Conservation (phyloP, 495 filamentous ascomycete species). For the Acidiella bohemica region DNA sequence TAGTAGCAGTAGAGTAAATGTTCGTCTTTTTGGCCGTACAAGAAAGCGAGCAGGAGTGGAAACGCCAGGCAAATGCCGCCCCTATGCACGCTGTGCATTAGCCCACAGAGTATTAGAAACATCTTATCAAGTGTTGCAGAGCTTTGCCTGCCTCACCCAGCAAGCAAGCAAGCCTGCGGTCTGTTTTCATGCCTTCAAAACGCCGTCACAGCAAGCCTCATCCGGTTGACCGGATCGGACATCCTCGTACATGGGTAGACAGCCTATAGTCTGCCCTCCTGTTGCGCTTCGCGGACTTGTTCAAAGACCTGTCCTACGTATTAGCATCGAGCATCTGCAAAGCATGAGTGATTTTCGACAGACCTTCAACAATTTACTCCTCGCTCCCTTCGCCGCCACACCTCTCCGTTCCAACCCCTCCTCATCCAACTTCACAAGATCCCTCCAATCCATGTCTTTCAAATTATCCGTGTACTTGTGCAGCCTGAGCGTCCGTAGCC, state of each 20-base stretch:
- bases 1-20: no score
- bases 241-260: not conserved
- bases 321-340: constrained; percentile 13
- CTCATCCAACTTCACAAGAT: constrained; percentile 82
- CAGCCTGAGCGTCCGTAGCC: constrained; percentile 85
- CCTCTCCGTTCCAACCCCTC: constrained; percentile 85
- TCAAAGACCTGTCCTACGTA: constrained; percentile 56
- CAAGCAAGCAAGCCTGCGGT: not conserved
- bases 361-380: constrained; percentile 97
- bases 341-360: constrained; percentile 18
- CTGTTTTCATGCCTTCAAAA: not conserved
- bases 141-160: no score
- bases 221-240: not conserved
- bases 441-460: constrained; percentile 95
- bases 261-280: constrained; percentile 18
- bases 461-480: constrained; percentile 99
- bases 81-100: no score
- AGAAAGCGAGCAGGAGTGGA: no score
- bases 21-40: no score
- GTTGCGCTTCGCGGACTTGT: constrained; percentile 64
- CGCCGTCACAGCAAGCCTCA: no score
- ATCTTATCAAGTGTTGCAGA: no score
- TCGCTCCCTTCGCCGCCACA: constrained; percentile 86
- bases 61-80: no score
- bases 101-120: no score